Percentiles rank a stretch among this genome's conserved stretches.
Conservation (phyloP, 805 yeast species). For the Metschnikowia lunata region DNA sequence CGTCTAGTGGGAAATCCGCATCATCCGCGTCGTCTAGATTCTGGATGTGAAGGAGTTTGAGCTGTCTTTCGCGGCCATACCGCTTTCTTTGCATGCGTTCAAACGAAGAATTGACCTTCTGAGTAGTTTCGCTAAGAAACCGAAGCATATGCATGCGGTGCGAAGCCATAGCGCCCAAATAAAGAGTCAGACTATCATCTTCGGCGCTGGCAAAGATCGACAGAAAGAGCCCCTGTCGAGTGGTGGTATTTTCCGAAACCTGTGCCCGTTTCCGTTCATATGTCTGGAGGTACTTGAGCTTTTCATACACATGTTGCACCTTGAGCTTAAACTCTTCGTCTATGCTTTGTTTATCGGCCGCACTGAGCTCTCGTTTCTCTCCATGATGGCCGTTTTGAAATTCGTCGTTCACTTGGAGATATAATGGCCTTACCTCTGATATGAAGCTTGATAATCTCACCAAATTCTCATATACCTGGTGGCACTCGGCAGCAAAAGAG, state of each 20-base stretch:
- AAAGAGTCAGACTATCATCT: slow-evolving; percentile 30
- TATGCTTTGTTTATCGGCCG: slow-evolving; percentile 49
- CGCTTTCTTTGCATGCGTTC: slow-evolving; percentile 49
- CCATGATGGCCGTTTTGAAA: slow-evolving; percentile 5
- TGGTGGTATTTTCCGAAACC: slow-evolving; percentile 9
- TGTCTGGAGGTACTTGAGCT: slow-evolving; percentile 44
- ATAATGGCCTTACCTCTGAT: slow-evolving; percentile 29
- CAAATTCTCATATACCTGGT: slow-evolving; percentile 31
- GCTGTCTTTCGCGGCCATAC: slow-evolving; percentile 34
- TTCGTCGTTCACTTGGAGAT: slow-evolving; percentile 25
- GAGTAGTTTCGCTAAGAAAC: slow-evolving; percentile 44
- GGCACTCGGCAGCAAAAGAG: slow-evolving; percentile 39
- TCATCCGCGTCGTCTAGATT: slow-evolving; percentile 36
- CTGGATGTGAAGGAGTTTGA: slow-evolving; percentile 37
- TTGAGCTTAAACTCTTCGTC: slow-evolving; percentile 53
- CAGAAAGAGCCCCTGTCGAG: slow-evolving; percentile 16
- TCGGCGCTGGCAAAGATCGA: slow-evolving; percentile 28
- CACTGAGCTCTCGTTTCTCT: slow-evolving; percentile 25
- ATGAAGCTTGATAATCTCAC: slow-evolving; percentile 30
- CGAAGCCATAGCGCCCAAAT: slow-evolving; percentile 31
- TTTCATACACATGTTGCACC: slow-evolving; percentile 48
- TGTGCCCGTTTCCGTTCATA: slow-evolving; percentile 48
- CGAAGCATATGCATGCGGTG: slow-evolving; percentile 49
- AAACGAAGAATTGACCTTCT: slow-evolving; percentile 40
- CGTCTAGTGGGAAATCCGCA: slow-evolving; percentile 6